Percentiles rank a stretch among this genome's conserved stretches.
Evolutionary conservation across 768 basidiomycete species (phyloP).

Genomic region (Lactarius sanguifluus): DNA sequence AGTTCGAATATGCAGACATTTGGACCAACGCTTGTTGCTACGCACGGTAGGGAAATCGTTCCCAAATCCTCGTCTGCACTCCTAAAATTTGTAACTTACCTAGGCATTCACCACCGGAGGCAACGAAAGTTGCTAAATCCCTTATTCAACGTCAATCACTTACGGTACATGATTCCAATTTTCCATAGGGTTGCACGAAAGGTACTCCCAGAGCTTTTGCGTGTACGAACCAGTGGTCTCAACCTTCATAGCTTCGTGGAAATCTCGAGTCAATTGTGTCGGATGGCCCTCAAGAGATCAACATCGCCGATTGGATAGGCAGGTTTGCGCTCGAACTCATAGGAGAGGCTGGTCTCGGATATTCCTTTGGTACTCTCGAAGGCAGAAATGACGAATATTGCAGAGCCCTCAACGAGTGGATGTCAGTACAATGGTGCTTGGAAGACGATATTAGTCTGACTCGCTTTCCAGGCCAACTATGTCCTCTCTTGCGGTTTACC

Average conservation of each 20-base stretch:
- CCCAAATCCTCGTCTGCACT: not conserved
- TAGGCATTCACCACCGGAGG: conserved; percentile 30
- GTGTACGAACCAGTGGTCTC: conserved; percentile 40
- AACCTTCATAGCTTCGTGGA: conserved; percentile 40
- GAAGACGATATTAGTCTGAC: not conserved
- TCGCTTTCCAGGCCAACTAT: conserved; percentile 16
- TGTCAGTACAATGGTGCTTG: conserved; percentile 18
- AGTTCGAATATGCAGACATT: not conserved
- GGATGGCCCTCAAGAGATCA: conserved; percentile 39
- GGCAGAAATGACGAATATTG: conserved; percentile 28
- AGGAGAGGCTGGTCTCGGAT: conserved; percentile 15
- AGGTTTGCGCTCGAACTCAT: conserved; percentile 23
- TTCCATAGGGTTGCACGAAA: conserved; percentile 26
- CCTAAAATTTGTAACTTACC: not conserved
- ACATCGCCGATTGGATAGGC: conserved; percentile 15
- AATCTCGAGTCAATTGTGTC: conserved; percentile 24
- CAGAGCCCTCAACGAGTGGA: conserved; percentile 31
- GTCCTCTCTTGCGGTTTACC: conserved; percentile 11
- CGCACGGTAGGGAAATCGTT: not conserved
- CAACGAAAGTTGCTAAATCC: conserved; percentile 7
- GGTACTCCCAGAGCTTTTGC: conserved; percentile 19
- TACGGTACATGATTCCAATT: conserved; percentile 29
- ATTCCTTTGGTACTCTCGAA: conserved; percentile 4
- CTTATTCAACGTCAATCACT: conserved; percentile 19
- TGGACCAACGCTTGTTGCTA: conserved; percentile 22